Evolutionary conservation across 1,284 basidiomycete species (phyloP).

Genomic region (Agroathelia rolfsii): DNA sequence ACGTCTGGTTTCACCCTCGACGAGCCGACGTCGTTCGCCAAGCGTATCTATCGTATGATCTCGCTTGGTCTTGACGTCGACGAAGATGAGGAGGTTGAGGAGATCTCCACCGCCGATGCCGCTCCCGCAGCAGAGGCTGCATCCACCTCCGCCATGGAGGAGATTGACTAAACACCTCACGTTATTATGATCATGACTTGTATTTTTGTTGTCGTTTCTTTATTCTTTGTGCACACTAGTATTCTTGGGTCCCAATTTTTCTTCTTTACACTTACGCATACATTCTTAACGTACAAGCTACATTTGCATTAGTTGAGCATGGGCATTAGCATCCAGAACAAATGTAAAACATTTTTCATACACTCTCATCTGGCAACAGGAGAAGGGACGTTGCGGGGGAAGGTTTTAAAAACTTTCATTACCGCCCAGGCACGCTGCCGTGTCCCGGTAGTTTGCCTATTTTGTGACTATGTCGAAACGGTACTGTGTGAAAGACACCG

Average conservation of each 20-base stretch:
- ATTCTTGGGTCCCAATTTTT: conserved; percentile 14
- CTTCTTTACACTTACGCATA: conserved; percentile 5
- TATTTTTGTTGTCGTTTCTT: conserved; percentile 12
- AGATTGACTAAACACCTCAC: conserved; percentile 58
- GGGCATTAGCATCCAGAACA: no score
- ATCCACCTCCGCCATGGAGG: conserved; percentile 74
- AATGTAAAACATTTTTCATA: no score
- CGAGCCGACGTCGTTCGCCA: conserved; percentile 90
- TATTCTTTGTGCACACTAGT: conserved; percentile 16
- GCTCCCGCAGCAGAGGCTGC: conserved; percentile 44
- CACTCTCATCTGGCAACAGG: no score
- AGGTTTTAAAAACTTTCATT: no score
- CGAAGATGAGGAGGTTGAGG: conserved; percentile 53
- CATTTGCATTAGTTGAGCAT: no score
- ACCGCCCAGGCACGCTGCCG: no score
- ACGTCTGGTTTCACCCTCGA: conserved; percentile 94
- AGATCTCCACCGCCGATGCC: conserved; percentile 25
- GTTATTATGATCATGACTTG: conserved; percentile 20
- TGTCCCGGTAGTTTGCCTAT: no score
- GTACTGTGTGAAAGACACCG: no score
- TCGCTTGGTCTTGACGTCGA: conserved; percentile 79
- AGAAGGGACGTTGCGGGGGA: no score
- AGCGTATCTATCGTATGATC: conserved; percentile 98
- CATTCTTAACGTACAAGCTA: no score
- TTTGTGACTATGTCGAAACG: no score